Percentiles rank a stretch among this genome's conserved stretches.
These are phyloP conservation scores for Strigomonas culicis DNA, from an alignment of 208 protist genomes.

Conservation along the genomic window DNA sequence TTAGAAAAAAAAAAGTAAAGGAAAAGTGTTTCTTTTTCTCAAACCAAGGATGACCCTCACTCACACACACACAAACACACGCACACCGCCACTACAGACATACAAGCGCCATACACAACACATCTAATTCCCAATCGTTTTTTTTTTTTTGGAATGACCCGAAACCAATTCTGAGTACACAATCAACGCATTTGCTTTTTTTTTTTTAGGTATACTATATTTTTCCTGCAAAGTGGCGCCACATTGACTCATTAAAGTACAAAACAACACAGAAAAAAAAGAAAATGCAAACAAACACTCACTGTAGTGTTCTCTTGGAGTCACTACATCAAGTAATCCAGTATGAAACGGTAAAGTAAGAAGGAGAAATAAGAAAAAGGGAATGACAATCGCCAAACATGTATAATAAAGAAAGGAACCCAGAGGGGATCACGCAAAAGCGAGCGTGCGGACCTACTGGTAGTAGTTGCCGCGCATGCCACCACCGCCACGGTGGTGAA, in stretches of 20 bases:
- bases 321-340: conserved; percentile 7
- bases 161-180: not conserved
- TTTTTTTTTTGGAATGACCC: not conserved
- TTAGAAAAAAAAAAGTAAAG: conserved; percentile 1
- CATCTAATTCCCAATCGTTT: too few species aligned
- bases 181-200: not conserved
- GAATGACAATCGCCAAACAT: not conserved
- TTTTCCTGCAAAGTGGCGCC: not conserved
- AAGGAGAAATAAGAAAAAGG: conserved; percentile 10
- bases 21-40: not conserved
- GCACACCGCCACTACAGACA: not conserved
- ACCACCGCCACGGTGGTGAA: too few species aligned
- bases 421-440: conserved; percentile 1
- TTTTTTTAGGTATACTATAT: not conserved
- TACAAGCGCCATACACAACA: too few species aligned
- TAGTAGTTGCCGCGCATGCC: too few species aligned
- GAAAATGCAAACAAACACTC: conserved; percentile 7
- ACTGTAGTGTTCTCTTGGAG: not conserved
- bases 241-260: not conserved
- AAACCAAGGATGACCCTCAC: not conserved
- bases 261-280: conserved; percentile 14
- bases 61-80: not conserved
- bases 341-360: not conserved
- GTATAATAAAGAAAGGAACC: conserved; percentile 15
- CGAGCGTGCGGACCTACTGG: too few species aligned